These are phyloP conservation scores for Vitis amurensis DNA, from an alignment of 164 flowering plant genomes.

Conservation along the genomic window DNA sequence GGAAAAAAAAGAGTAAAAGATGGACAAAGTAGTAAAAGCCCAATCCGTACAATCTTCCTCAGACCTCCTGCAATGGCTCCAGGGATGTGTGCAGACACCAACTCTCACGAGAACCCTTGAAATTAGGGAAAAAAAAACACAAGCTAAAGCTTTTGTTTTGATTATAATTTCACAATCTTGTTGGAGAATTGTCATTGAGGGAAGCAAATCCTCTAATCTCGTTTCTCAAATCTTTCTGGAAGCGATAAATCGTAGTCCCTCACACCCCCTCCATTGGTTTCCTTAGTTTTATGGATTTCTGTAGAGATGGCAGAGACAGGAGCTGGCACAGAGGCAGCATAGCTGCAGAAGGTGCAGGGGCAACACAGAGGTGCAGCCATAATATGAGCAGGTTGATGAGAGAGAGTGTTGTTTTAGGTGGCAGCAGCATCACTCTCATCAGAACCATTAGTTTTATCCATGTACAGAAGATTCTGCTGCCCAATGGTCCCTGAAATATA, in stretches of 20 bases:
- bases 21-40: not conserved
- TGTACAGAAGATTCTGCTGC: slow-evolving; percentile 69
- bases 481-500: slow-evolving; percentile 53
- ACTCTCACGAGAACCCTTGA: no score
- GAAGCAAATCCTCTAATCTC: no score
- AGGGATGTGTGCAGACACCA: no score
- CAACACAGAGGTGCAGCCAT: slow-evolving; percentile 48
- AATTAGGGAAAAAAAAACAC: no score
- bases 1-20: slow-evolving; percentile 29
- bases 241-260: no score
- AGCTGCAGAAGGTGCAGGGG: slow-evolving; percentile 36
- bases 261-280: no score
- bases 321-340: slow-evolving; percentile 51
- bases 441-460: slow-evolving; percentile 59
- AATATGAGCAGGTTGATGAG: slow-evolving; percentile 26
- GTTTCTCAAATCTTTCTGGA: slow-evolving; percentile 3
- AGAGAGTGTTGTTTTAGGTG: slow-evolving; percentile 13
- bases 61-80: no score
- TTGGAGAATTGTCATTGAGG: no score
- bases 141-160: no score
- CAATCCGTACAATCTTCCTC: no score
- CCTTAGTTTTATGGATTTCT: slow-evolving; percentile 61
- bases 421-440: slow-evolving; percentile 31
- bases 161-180: no score
- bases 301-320: slow-evolving; percentile 69